phyloP scores from a whole-genome alignment of 352 stramenopile genomes.

The Globisporangium viniferum region DNA sequence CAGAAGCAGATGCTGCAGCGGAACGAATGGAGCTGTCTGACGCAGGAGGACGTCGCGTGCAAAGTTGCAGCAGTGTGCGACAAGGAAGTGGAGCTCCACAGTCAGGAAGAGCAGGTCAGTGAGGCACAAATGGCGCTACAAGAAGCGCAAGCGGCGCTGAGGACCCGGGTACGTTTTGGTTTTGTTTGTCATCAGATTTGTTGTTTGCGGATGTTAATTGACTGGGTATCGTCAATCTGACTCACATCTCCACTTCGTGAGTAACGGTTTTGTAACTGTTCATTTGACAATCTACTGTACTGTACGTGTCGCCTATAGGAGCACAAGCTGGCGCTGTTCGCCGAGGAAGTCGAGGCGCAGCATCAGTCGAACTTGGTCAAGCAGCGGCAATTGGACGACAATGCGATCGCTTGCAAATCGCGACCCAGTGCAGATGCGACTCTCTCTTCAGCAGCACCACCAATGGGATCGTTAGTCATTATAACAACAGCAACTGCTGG shows the following conservation, averaged over 20 bases:
- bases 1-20: neutral
- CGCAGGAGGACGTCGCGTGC: neutral
- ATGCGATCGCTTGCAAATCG: neutral
- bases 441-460: too few species aligned
- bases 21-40: neutral
- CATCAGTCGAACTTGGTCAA: slow-evolving; percentile 20
- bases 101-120: slow-evolving; percentile 11
- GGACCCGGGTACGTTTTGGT: neutral
- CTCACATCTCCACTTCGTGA: neutral
- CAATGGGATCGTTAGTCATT: neutral
- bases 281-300: too few species aligned
- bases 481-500: neutral
- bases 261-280: too few species aligned
- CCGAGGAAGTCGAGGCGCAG: slow-evolving; percentile 28
- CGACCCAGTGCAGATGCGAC: neutral
- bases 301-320: slow-evolving; percentile 13
- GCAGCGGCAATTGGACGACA: slow-evolving; percentile 12
- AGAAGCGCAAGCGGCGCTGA: slow-evolving; percentile 5
- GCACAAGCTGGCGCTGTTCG: slow-evolving; percentile 21
- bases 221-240: neutral
- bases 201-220: too few species aligned
- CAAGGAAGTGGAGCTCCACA: neutral
- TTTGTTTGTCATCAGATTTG: neutral
- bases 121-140: slow-evolving; percentile 2
- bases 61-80: neutral